Conservation (phyloP, 306 rosid species). For the Datisca glomerata region DNA sequence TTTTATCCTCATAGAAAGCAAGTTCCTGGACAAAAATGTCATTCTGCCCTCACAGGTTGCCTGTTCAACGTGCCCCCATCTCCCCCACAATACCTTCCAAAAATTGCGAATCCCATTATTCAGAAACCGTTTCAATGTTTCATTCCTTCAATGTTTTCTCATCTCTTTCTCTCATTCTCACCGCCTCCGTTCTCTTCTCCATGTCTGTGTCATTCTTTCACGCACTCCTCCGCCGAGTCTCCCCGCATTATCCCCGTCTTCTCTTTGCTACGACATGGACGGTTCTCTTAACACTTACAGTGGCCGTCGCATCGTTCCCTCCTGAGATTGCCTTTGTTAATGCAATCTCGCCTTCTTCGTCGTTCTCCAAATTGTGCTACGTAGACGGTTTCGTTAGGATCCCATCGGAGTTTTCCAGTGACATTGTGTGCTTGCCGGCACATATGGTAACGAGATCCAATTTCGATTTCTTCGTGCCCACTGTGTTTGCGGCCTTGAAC, state of each 20-base stretch:
- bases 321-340: conserved; percentile 32
- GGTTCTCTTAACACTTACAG: conserved; percentile 26
- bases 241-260: conserved; percentile 3
- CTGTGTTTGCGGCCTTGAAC: conserved; percentile 52
- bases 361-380: conserved; percentile 25
- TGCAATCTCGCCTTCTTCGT: conserved; percentile 32
- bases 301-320: conserved; percentile 35
- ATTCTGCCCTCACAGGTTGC: too few relatives aligned
- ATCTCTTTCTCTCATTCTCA: background rate
- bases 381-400: conserved; percentile 28
- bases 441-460: conserved; percentile 29
- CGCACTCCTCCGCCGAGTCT: conserved; percentile 18
- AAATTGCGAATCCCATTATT: too few relatives aligned
- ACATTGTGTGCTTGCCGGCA: conserved; percentile 45
- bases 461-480: conserved; percentile 59
- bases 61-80: too few relatives aligned
- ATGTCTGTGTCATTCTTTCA: conserved; percentile 27
- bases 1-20: too few relatives aligned
- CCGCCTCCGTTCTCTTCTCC: background rate
- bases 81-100: too few relatives aligned
- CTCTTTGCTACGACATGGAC: conserved; percentile 37
- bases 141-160: background rate
- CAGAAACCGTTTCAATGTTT: too few relatives aligned
- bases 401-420: conserved; percentile 48
- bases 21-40: too few relatives aligned